Evolutionary conservation across 352 stramenopile genomes (phyloP).

Genomic region (Thalassiosira hispida): DNA sequence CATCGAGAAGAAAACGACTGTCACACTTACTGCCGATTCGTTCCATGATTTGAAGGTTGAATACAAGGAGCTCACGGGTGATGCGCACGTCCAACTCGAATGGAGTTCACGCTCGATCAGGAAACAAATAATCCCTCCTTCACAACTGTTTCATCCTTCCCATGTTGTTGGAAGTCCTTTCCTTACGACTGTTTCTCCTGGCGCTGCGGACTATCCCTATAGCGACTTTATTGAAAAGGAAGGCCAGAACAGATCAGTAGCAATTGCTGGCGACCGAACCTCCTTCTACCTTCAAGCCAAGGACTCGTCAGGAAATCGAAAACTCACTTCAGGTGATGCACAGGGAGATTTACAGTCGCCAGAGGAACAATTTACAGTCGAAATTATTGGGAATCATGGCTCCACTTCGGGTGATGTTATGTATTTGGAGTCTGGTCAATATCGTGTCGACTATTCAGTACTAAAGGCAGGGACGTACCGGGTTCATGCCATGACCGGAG

Average conservation of each 20-base stretch:
- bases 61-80: conserved; percentile 93
- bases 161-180: conserved; percentile 95
- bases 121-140: conserved; percentile 87
- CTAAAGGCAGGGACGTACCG: conserved; percentile 89
- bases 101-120: conserved; percentile 93
- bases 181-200: conserved; percentile 88
- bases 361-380: conserved; percentile 70
- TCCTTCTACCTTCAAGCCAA: conserved; percentile 94
- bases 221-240: conserved; percentile 81
- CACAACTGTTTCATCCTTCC: conserved; percentile 87
- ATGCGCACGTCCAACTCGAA: conserved; percentile 87
- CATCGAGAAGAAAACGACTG: conserved; percentile 73
- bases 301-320: conserved; percentile 91
- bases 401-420: conserved; percentile 64
- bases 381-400: conserved; percentile 57
- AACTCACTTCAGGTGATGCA: conserved; percentile 85
- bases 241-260: conserved; percentile 55
- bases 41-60: conserved; percentile 95
- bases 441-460: conserved; percentile 90
- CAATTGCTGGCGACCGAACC: conserved; percentile 89
- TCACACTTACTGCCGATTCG: conserved; percentile 79
- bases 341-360: conserved; percentile 73
- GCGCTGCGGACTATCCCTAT: conserved; percentile 94
- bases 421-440: conserved; percentile 92
- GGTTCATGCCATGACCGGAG: conserved; percentile 90